These are phyloP conservation scores for Prunus padus DNA, from an alignment of 306 rosid species.

Conservation along the genomic window DNA sequence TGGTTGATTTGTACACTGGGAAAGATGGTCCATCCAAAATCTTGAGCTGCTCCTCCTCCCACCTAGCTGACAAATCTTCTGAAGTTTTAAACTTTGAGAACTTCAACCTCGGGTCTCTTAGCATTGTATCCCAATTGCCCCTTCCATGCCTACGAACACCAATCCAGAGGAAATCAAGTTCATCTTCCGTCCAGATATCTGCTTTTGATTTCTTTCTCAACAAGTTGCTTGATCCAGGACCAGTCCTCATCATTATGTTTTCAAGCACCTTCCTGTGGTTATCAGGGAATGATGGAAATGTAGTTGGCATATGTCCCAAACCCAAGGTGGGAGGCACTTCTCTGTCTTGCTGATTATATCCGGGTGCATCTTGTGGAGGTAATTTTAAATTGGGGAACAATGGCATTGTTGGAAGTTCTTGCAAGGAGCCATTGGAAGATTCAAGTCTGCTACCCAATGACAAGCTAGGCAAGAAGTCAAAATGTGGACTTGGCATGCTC, in stretches of 20 bases:
- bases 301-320: slow-evolving; percentile 65
- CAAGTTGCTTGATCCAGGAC: slow-evolving; percentile 56
- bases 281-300: slow-evolving; percentile 78
- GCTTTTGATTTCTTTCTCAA: slow-evolving; percentile 62
- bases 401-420: slow-evolving; percentile 69
- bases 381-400: slow-evolving; percentile 71
- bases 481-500: slow-evolving; percentile 55
- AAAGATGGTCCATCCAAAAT: slow-evolving; percentile 68
- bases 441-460: slow-evolving; percentile 71
- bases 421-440: slow-evolving; percentile 57
- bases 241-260: slow-evolving; percentile 96
- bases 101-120: slow-evolving; percentile 80
- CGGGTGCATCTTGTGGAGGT: slow-evolving; percentile 68
- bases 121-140: slow-evolving; percentile 93
- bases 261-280: slow-evolving; percentile 97
- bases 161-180: slow-evolving; percentile 95
- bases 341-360: slow-evolving; percentile 72
- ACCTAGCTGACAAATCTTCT: slow-evolving; percentile 75
- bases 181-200: slow-evolving; percentile 96
- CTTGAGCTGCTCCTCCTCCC: slow-evolving; percentile 96
- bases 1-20: slow-evolving; percentile 58
- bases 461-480: slow-evolving; percentile 73
- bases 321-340: slow-evolving; percentile 68
- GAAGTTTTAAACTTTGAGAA: slow-evolving; percentile 72
- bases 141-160: slow-evolving; percentile 98